These are phyloP conservation scores for Quercus parvula DNA, from an alignment of 306 rosid genomes.

Conservation along the genomic window DNA sequence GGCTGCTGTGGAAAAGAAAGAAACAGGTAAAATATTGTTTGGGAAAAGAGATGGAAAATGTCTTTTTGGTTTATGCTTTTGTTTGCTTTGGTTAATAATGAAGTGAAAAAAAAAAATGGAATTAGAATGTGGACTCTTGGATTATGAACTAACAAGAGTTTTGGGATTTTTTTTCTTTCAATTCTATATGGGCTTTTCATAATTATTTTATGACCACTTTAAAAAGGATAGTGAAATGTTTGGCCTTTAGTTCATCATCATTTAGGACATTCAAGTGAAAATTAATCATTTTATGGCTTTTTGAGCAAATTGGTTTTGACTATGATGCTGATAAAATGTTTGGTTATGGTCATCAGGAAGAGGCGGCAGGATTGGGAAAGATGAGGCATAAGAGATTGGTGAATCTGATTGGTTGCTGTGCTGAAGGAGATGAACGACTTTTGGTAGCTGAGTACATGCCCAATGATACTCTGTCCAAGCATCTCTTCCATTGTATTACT, in stretches of 20 bases:
- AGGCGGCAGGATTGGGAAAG: constrained; percentile 79
- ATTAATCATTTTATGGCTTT: not conserved
- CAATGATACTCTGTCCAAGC: constrained; percentile 77
- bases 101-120: not conserved
- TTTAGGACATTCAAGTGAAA: not conserved
- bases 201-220: not conserved
- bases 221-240: not conserved
- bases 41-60: not conserved
- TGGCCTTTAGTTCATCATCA: not conserved
- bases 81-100: not conserved
- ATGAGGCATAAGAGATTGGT: constrained; percentile 80
- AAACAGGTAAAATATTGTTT: constrained; percentile 1
- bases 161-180: not conserved
- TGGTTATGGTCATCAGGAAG: constrained; percentile 48
- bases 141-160: not conserved
- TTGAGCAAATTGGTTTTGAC: not conserved
- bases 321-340: constrained; percentile 24
- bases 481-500: constrained; percentile 72
- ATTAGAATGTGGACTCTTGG: not conserved
- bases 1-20: constrained; percentile 7
- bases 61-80: not conserved
- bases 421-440: constrained; percentile 80
- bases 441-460: constrained; percentile 86
- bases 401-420: constrained; percentile 78
- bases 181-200: not conserved